Percentiles rank a stretch among this genome's conserved stretches.
Conservation (phyloP, 208 protist species). For the Wallacemonas sp. region DNA sequence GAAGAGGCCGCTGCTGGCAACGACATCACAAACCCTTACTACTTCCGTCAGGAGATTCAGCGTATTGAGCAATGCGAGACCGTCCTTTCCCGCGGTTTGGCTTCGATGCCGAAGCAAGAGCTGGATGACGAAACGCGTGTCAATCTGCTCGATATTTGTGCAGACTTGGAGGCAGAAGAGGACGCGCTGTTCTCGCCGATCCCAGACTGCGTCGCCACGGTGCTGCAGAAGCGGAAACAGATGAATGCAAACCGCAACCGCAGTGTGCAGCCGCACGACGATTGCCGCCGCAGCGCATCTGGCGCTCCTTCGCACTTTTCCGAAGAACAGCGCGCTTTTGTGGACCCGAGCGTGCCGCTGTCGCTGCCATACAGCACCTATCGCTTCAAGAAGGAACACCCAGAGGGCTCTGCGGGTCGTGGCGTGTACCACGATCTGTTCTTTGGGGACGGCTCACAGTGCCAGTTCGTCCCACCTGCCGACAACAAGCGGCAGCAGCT, state of each 20-base stretch:
- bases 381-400: constrained; percentile 39
- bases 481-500: constrained; percentile 76
- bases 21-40: constrained; percentile 20
- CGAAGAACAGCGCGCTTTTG: constrained; percentile 48
- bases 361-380: constrained; percentile 46
- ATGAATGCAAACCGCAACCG: constrained; percentile 17
- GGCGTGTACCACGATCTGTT: constrained; percentile 81
- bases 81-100: constrained; percentile 48
- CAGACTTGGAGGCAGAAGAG: constrained; percentile 62
- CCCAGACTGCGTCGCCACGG: constrained; percentile 42
- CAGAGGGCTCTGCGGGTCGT: constrained; percentile 15
- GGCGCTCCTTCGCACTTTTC: constrained; percentile 12
- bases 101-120: constrained; percentile 27
- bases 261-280: constrained; percentile 19
- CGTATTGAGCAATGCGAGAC: constrained; percentile 50
- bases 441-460: constrained; percentile 59
- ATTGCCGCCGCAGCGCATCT: constrained; percentile 14
- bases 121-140: constrained; percentile 35
- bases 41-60: constrained; percentile 36
- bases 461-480: constrained; percentile 47
- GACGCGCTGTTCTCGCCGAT: constrained; percentile 69
- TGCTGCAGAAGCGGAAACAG: constrained; percentile 12
- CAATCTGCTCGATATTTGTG: constrained; percentile 40
- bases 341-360: constrained; percentile 72
- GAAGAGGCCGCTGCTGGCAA: background rate